A percentile compares a stretch with the other conserved stretches of the same genome.
phyloP scores from a whole-genome alignment of 257 asterid species.

The Nyctanthes arbortristis region DNA sequence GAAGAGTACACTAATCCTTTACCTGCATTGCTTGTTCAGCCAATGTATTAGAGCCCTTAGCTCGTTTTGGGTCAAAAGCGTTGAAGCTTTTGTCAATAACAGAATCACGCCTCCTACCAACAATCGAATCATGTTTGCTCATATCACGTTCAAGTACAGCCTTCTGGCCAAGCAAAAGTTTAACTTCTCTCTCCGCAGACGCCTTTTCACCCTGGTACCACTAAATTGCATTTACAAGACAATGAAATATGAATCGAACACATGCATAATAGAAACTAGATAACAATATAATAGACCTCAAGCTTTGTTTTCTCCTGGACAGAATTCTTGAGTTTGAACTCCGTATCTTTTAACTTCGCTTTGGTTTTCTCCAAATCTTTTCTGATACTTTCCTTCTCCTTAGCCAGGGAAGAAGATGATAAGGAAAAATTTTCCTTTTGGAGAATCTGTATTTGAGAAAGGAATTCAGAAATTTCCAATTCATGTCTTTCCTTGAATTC shows the following conservation, averaged over 20 bases:
- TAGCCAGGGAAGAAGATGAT: constrained; percentile 74
- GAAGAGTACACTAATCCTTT: constrained; percentile 9
- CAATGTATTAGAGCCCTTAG: constrained; percentile 44
- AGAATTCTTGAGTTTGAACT: constrained; percentile 76
- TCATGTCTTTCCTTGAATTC: constrained; percentile 59
- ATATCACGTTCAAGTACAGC: constrained; percentile 86
- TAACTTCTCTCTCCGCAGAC: constrained; percentile 76
- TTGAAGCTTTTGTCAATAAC: constrained; percentile 60
- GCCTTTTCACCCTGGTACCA: constrained; percentile 83
- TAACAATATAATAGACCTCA: constrained; percentile 66
- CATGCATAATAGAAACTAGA: constrained; percentile 22
- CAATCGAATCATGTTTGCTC: constrained; percentile 64
- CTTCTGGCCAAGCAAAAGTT: constrained; percentile 69
- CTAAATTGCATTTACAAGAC: constrained; percentile 19
- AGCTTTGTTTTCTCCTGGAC: constrained; percentile 95
- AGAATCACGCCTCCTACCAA: constrained; percentile 70
- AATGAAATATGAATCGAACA: constrained; percentile 15
- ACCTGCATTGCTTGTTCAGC: constrained; percentile 57
- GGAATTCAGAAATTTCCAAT: constrained; percentile 53
- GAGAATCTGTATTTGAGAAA: constrained; percentile 56
- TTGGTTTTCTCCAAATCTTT: constrained; percentile 93
- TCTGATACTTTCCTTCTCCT: constrained; percentile 82
- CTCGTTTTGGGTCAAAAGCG: constrained; percentile 60
- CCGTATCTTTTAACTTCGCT: constrained; percentile 75
- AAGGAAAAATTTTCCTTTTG: constrained; percentile 60